Conservation (phyloP, 108 stramenopile genomes). For the Nitzschia sp. region DNA sequence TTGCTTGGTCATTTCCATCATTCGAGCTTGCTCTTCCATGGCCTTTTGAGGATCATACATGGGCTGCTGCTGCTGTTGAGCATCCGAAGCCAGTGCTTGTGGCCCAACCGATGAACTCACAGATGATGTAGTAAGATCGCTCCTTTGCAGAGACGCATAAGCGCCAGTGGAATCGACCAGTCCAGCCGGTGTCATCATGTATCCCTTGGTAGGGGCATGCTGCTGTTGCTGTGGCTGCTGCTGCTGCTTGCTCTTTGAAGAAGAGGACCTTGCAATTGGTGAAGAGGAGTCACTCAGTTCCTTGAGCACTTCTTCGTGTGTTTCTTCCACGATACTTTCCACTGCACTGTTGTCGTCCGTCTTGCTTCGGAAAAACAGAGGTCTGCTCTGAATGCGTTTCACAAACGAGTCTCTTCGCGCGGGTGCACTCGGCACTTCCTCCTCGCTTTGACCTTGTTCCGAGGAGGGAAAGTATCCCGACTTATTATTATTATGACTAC, state of each 20-base stretch:
- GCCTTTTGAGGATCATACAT: neutral
- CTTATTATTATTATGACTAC: neutral
- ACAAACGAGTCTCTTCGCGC: neutral
- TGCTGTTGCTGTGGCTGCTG: neutral
- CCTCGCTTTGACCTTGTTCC: no score
- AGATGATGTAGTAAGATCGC: no score
- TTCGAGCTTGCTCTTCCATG: neutral
- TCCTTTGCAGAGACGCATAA: no score
- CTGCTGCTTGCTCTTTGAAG: neutral
- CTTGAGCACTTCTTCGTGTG: neutral
- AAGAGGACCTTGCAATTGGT: neutral
- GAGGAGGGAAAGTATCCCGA: no score
- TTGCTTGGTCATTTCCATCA: slow-evolving; percentile 4
- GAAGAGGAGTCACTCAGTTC: neutral
- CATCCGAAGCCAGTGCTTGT: no score
- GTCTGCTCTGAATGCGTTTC: neutral
- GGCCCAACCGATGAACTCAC: no score
- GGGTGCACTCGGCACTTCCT: no score
- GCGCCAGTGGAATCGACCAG: neutral
- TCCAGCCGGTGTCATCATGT: neutral
- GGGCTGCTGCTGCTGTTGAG: no score
- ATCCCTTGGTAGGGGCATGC: no score
- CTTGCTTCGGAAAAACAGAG: neutral
- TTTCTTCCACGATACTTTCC: neutral
- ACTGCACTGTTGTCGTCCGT: neutral